Evolutionary conservation across 148 eudicot genomes (phyloP).

Genomic region (Vaccinium myrtillus): DNA sequence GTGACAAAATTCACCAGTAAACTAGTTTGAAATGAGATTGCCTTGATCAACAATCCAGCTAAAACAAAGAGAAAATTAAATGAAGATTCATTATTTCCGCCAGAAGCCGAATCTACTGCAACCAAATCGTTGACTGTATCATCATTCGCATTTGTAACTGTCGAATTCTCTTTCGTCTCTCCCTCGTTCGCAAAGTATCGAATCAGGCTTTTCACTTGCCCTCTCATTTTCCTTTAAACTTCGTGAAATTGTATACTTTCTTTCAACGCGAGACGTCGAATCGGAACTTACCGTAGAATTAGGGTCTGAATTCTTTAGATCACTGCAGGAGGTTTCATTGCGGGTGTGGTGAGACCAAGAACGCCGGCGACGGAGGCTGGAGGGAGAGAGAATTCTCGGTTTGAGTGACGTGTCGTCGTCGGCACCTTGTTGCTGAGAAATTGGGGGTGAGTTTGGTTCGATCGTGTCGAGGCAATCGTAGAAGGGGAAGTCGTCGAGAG

Average conservation of each 20-base stretch:
- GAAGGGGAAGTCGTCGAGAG: slow-evolving; percentile 56
- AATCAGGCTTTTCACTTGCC: slow-evolving; percentile 13
- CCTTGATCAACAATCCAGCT: slow-evolving; percentile 52
- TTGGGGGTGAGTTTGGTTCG: slow-evolving; percentile 17
- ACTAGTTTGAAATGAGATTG: slow-evolving; percentile 56
- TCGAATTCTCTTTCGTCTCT: slow-evolving; percentile 25
- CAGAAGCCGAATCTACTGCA: slow-evolving; percentile 20
- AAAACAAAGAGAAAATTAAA: slow-evolving; percentile 30
- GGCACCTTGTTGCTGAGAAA: not conserved
- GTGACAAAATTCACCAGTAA: slow-evolving; percentile 44
- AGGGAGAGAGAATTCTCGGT: slow-evolving; percentile 17
- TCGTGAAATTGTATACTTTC: slow-evolving; percentile 16
- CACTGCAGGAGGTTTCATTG: not conserved
- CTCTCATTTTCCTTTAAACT: slow-evolving; percentile 13
- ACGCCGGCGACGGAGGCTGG: slow-evolving; percentile 42
- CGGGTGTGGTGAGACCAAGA: slow-evolving; percentile 16
- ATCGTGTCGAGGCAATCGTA: slow-evolving; percentile 33
- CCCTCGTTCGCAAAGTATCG: slow-evolving; percentile 11
- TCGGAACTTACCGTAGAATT: slow-evolving; percentile 9
- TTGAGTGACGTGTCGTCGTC: not conserved
- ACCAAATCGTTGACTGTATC: slow-evolving; percentile 7
- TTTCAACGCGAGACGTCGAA: not conserved
- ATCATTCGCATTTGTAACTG: slow-evolving; percentile 9
- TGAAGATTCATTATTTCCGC: slow-evolving; percentile 27
- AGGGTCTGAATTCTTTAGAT: not conserved